Percentiles rank a stretch among this genome's conserved stretches.
Evolutionary conservation across 352 stramenopile species (phyloP).

Genomic region (Pythium diclinum): DNA sequence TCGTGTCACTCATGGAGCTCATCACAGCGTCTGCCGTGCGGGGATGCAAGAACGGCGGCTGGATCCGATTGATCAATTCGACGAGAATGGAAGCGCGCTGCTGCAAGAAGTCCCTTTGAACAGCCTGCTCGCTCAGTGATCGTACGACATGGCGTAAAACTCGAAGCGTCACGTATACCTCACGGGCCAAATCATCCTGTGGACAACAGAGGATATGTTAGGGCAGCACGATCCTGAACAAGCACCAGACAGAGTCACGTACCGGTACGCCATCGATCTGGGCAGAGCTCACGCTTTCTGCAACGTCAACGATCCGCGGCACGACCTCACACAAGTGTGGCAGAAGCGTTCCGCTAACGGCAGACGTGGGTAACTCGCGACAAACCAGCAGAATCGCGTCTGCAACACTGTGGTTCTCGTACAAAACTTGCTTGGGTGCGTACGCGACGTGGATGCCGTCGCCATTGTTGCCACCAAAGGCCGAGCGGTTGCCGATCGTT

Average conservation of each 20-base stretch:
- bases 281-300: conserved; percentile 61
- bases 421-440: conserved; percentile 51
- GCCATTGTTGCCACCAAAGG: conserved; percentile 29
- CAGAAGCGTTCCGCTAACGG: conserved; percentile 45
- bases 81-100: conserved; percentile 39
- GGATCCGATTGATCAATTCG: conserved; percentile 47
- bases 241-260: conserved; percentile 20
- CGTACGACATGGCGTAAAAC: conserved; percentile 61
- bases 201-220: background rate
- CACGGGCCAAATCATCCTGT: conserved; percentile 62
- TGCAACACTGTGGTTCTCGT: conserved; percentile 63
- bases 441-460: conserved; percentile 67
- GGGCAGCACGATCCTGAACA: conserved; percentile 9
- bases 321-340: conserved; percentile 28
- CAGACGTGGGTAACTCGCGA: conserved; percentile 49
- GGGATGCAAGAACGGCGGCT: conserved; percentile 69
- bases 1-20: conserved; percentile 34
- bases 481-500: conserved; percentile 21
- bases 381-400: conserved; percentile 65
- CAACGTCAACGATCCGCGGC: conserved; percentile 55
- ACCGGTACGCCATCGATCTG: conserved; percentile 70
- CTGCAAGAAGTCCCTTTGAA: conserved; percentile 53
- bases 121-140: conserved; percentile 41
- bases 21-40: conserved; percentile 52
- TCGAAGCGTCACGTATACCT: conserved; percentile 71